A percentile compares a stretch with the other conserved stretches of the same genome.
Evolutionary conservation across 169 alveolate genomes (phyloP).

Genomic region (Eimeria maxima): DNA sequence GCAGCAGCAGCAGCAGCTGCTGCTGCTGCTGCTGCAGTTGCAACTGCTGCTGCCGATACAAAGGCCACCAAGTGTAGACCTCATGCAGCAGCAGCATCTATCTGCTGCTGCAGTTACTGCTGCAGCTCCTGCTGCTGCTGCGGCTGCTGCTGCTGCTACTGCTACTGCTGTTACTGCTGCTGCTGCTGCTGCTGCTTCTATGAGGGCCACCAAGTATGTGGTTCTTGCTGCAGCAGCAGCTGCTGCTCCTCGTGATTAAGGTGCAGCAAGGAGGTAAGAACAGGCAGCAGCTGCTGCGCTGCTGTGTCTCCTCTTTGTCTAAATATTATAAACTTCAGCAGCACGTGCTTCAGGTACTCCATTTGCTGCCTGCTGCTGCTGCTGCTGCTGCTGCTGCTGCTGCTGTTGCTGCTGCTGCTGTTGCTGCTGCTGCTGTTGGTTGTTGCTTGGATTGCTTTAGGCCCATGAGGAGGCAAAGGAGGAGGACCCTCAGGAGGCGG

Average conservation of each 20-base stretch:
- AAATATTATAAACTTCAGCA: background rate
- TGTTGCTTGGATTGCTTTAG: background rate
- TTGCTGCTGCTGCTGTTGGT: constrained; percentile 41
- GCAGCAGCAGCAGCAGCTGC: constrained; percentile 15
- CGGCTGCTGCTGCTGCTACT: too few species aligned
- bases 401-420: background rate
- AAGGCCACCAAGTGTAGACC: too few species aligned
- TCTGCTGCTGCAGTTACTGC: too few species aligned
- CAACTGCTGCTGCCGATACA: too few species aligned
- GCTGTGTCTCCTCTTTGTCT: background rate
- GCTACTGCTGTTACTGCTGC: too few species aligned
- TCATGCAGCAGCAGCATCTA: too few species aligned
- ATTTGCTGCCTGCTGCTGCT: background rate
- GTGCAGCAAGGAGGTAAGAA: background rate
- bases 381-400: constrained; percentile 18
- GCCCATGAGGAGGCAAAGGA: background rate
- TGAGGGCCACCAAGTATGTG: background rate
- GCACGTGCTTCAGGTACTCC: constrained; percentile 29
- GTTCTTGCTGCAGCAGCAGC: constrained; percentile 47
- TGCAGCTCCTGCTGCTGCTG: background rate
- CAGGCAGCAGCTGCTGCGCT: constrained; percentile 54
- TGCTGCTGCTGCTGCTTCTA: background rate
- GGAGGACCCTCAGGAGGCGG: constrained; percentile 50
- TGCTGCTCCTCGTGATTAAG: constrained; percentile 33
- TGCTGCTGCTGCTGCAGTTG: background rate